Evolutionary conservation across 352 stramenopile species (phyloP).

Genomic region (Phytopythium mirpurense): DNA sequence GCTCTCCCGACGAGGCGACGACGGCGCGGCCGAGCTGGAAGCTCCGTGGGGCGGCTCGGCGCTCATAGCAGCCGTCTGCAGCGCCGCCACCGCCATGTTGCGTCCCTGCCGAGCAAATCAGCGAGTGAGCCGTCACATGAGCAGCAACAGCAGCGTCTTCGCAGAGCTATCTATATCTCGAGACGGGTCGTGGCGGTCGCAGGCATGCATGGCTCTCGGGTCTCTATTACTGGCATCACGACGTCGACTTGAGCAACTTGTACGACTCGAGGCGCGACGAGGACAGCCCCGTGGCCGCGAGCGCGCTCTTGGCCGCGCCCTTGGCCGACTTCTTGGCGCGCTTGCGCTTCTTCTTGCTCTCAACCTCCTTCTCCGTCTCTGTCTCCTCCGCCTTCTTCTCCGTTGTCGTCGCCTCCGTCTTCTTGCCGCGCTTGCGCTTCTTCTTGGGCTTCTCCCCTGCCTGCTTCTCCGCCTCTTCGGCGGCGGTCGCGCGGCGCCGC

Average conservation of each 20-base stretch:
- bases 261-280: slow-evolving; percentile 81
- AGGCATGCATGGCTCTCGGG: background rate
- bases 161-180: background rate
- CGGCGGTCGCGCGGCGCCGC: slow-evolving; percentile 1
- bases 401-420: slow-evolving; percentile 24
- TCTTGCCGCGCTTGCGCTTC: slow-evolving; percentile 74
- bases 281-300: slow-evolving; percentile 48
- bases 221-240: slow-evolving; percentile 21
- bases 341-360: slow-evolving; percentile 41
- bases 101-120: no score
- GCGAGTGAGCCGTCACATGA: no score
- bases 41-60: no score
- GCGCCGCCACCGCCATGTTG: background rate
- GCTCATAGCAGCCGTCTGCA: no score
- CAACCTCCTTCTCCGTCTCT: slow-evolving; percentile 13
- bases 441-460: slow-evolving; percentile 34
- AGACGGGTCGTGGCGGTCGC: no score
- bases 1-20: slow-evolving; percentile 1
- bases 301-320: slow-evolving; percentile 31
- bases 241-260: slow-evolving; percentile 72
- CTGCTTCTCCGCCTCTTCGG: background rate
- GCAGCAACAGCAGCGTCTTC: no score
- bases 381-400: background rate
- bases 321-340: slow-evolving; percentile 62
- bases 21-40: background rate